Evolutionary conservation across 1,284 basidiomycete genomes (phyloP).

Genomic region (Rhodotorula sp.): DNA sequence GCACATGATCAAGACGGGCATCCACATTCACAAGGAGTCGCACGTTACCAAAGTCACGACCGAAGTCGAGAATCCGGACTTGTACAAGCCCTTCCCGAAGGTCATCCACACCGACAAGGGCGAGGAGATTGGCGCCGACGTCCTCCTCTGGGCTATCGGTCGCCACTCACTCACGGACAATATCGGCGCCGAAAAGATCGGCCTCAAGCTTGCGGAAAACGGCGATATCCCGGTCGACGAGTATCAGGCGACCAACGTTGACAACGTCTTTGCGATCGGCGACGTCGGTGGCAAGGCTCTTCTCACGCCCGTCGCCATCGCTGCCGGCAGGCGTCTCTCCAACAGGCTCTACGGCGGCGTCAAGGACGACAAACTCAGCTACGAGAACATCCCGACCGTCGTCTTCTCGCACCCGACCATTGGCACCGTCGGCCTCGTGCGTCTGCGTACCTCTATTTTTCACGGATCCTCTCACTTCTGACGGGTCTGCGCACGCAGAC

Average conservation of each 20-base stretch:
- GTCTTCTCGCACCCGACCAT: constrained; percentile 96
- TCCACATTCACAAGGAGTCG: constrained; percentile 78
- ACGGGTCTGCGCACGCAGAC: constrained; percentile 52
- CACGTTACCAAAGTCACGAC: constrained; percentile 70
- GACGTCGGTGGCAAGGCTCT: constrained; percentile 89
- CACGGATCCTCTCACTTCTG: constrained; percentile 29
- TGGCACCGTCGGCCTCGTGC: constrained; percentile 77
- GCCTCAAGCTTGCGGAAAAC: constrained; percentile 71
- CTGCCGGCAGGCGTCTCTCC: constrained; percentile 81
- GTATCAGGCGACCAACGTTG: constrained; percentile 78
- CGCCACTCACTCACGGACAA: constrained; percentile 75
- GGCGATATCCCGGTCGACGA: constrained; percentile 87
- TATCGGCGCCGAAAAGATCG: constrained; percentile 74
- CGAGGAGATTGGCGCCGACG: constrained; percentile 78
- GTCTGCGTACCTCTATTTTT: constrained; percentile 38
- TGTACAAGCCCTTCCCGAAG: constrained; percentile 40
- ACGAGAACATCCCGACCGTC: constrained; percentile 84
- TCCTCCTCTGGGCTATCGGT: constrained; percentile 91
- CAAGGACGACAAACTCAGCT: constrained; percentile 68
- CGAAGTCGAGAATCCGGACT: constrained; percentile 49
- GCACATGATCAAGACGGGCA: constrained; percentile 90
- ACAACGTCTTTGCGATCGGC: constrained; percentile 77
- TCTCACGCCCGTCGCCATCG: constrained; percentile 97
- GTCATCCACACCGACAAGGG: constrained; percentile 69
- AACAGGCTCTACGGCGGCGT: constrained; percentile 87